phyloP scores from a whole-genome alignment of 371 early-diverging fungal species.

The Actinomortierella wolfii region DNA sequence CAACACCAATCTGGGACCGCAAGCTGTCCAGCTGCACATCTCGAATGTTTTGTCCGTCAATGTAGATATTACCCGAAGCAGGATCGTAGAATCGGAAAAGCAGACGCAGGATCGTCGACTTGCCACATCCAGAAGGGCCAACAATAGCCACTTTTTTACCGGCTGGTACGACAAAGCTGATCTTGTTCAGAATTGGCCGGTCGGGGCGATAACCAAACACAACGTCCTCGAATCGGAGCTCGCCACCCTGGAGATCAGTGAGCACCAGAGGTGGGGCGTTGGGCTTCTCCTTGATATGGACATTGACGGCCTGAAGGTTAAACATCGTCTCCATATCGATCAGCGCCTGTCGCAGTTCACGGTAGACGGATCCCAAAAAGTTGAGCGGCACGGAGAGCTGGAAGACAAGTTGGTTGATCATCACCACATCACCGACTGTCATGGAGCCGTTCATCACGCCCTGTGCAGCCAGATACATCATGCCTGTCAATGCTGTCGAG shows the following conservation, averaged over 20 bases:
- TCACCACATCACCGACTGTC: slow-evolving; percentile 96
- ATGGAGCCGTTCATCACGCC: slow-evolving; percentile 79
- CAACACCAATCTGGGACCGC: slow-evolving; percentile 79
- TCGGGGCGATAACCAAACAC: slow-evolving; percentile 83
- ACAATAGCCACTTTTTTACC: slow-evolving; percentile 94
- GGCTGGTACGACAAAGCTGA: slow-evolving; percentile 84
- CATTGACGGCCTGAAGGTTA: slow-evolving; percentile 70
- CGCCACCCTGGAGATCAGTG: slow-evolving; percentile 51
- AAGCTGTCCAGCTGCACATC: slow-evolving; percentile 72
- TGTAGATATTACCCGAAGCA: slow-evolving; percentile 67
- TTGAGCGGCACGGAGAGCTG: slow-evolving; percentile 93
- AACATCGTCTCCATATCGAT: slow-evolving; percentile 97
- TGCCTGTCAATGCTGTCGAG: slow-evolving; percentile 81
- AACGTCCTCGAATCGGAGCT: slow-evolving; percentile 86
- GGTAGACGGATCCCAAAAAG: slow-evolving; percentile 96
- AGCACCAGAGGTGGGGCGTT: slow-evolving; percentile 57
- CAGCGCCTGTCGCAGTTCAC: slow-evolving; percentile 91
- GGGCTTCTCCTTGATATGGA: slow-evolving; percentile 57
- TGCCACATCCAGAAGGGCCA: slow-evolving; percentile 95
- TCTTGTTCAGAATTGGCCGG: slow-evolving; percentile 74
- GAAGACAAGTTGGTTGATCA: slow-evolving; percentile 96
- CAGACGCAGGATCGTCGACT: slow-evolving; percentile 82
- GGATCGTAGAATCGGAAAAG: slow-evolving; percentile 91
- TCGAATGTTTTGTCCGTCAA: slow-evolving; percentile 81
- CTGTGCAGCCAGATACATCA: slow-evolving; percentile 93